Evolutionary conservation across 2,329 filamentous ascomycete genomes (phyloP).

Genomic region (Penicillium capsulatum): DNA sequence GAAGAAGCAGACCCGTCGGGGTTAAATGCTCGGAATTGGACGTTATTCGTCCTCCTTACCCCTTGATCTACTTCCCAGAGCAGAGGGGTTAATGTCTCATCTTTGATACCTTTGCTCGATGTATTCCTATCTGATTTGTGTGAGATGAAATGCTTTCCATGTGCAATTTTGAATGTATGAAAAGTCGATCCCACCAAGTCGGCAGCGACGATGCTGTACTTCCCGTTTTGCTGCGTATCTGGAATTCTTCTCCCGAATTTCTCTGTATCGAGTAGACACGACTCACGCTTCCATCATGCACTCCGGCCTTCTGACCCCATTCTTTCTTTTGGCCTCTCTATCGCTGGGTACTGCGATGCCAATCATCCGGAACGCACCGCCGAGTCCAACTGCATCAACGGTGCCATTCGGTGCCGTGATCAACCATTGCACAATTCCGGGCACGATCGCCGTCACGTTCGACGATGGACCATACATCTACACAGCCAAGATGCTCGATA

Average conservation of each 20-base stretch:
- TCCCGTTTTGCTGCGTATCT: too few relatives aligned
- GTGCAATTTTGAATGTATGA: too few relatives aligned
- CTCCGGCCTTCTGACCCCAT: conserved; percentile 1
- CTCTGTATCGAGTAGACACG: too few relatives aligned
- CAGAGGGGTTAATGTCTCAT: conserved; percentile 14
- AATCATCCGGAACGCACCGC: not conserved
- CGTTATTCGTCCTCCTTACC: conserved; percentile 17
- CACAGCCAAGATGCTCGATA: conserved; percentile 56
- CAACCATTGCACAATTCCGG: conserved; percentile 40
- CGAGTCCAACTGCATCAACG: not conserved
- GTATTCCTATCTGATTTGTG: conserved; percentile 19
- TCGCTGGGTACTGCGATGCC: conserved; percentile 2
- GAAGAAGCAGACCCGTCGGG: conserved; percentile 60
- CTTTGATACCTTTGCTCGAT: conserved; percentile 22
- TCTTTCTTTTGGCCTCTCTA: conserved; percentile 7
- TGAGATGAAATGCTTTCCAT: not conserved
- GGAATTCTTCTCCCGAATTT: too few relatives aligned
- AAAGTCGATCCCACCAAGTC: not conserved
- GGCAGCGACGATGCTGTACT: conserved; percentile 1
- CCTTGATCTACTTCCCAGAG: conserved; percentile 6
- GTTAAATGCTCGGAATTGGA: conserved; percentile 23
- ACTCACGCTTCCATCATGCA: conserved; percentile 9
- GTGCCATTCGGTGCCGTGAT: conserved; percentile 44
- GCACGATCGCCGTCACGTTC: conserved; percentile 60
- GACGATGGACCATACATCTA: conserved; percentile 62